These are phyloP conservation scores for Kitagawia praeruptora DNA, from an alignment of 129 eudicot species.

Conservation along the genomic window DNA sequence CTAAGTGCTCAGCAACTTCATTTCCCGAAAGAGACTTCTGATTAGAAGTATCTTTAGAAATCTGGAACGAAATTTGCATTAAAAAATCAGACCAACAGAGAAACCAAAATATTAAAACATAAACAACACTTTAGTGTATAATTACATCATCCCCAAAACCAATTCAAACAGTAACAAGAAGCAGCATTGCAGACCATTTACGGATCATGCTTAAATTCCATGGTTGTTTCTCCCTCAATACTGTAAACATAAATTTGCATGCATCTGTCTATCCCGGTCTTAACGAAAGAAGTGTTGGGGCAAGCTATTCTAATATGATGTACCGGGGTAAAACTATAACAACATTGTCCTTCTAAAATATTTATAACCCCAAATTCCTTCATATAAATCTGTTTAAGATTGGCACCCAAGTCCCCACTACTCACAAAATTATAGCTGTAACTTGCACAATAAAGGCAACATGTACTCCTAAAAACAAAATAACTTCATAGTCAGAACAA, in stretches of 20 bases:
- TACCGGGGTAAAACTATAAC: background rate
- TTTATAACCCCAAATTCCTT: background rate
- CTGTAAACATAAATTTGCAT: background rate
- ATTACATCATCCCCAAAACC: background rate
- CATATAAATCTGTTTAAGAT: background rate
- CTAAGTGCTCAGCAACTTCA: slow-evolving; percentile 57
- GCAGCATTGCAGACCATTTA: background rate
- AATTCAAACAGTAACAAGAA: background rate
- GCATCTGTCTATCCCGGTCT: background rate
- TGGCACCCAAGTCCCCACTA: background rate
- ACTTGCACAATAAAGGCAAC: background rate
- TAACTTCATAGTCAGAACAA: background rate
- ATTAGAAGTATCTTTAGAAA: slow-evolving; percentile 36
- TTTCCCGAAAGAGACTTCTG: slow-evolving; percentile 51
- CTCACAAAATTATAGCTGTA: background rate
- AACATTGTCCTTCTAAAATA: background rate
- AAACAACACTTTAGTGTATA: background rate
- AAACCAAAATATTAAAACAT: background rate
- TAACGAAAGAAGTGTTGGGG: background rate
- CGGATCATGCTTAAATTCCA: background rate
- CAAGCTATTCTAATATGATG: background rate
- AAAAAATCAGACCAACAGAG: background rate
- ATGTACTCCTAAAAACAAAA: background rate
- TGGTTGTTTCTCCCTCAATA: background rate
- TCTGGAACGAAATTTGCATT: slow-evolving; percentile 25